Evolutionary conservation across 108 stramenopile genomes (phyloP).

Genomic region (Fistulifera pelliculosa): DNA sequence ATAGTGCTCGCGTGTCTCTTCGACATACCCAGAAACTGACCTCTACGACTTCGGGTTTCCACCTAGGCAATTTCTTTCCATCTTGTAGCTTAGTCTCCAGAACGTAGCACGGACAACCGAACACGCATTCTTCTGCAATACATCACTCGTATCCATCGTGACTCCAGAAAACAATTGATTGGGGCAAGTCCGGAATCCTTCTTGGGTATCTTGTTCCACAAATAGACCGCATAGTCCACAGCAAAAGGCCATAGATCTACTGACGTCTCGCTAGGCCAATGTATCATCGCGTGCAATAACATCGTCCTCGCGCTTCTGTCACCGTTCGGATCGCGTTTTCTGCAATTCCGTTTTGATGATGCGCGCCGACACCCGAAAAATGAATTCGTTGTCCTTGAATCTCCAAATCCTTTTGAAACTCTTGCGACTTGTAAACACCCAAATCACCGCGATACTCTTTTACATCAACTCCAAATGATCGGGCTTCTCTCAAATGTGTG

Average conservation of each 20-base stretch:
- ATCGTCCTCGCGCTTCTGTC: slow-evolving; percentile 22
- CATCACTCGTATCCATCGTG: too few relatives aligned
- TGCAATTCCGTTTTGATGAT: slow-evolving; percentile 51
- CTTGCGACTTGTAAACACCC: slow-evolving; percentile 10
- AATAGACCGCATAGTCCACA: slow-evolving; percentile 31
- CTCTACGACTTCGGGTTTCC: slow-evolving; percentile 29
- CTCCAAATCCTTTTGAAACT: neutral
- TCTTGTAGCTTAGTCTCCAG: slow-evolving; percentile 10
- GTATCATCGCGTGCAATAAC: slow-evolving; percentile 28
- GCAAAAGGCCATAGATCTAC: slow-evolving; percentile 39
- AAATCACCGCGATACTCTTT: slow-evolving; percentile 26
- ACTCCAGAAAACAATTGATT: slow-evolving; percentile 2
- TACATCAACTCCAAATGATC: slow-evolving; percentile 1
- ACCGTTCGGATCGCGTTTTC: slow-evolving; percentile 34
- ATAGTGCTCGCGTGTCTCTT: slow-evolving; percentile 28
- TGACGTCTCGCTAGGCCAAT: slow-evolving; percentile 25
- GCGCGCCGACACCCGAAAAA: slow-evolving; percentile 38
- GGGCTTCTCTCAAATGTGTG: slow-evolving; percentile 4
- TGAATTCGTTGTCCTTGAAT: slow-evolving; percentile 11
- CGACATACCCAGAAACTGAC: slow-evolving; percentile 12
- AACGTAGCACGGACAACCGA: slow-evolving; percentile 13
- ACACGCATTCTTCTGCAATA: too few relatives aligned
- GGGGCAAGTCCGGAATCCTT: slow-evolving; percentile 22
- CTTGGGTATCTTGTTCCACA: slow-evolving; percentile 28
- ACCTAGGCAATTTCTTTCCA: slow-evolving; percentile 28